Evolutionary conservation across 2,329 filamentous ascomycete genomes (phyloP).

Genomic region (Paecilomyces sp.): DNA sequence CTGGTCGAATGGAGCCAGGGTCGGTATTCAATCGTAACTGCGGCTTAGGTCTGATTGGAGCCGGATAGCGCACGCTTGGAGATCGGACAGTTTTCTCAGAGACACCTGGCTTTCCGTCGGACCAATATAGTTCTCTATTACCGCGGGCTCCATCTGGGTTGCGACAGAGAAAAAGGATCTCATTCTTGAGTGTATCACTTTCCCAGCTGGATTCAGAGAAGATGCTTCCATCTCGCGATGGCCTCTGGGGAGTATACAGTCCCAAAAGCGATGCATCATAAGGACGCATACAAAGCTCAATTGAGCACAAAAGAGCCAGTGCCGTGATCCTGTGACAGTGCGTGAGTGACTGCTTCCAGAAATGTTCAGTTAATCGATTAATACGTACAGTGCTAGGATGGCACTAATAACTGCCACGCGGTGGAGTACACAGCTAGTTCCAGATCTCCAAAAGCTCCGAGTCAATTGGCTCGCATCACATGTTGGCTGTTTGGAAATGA

Average conservation of each 20-base stretch:
- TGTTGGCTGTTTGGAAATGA: slow-evolving; percentile 26
- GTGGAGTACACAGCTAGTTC: slow-evolving; percentile 30
- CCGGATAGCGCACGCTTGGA: slow-evolving; percentile 25
- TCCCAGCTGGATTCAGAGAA: slow-evolving; percentile 26
- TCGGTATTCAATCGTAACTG: slow-evolving; percentile 23
- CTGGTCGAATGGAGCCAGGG: slow-evolving; percentile 17
- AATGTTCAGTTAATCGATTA: not conserved
- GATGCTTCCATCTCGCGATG: slow-evolving; percentile 20
- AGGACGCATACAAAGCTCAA: slow-evolving; percentile 29
- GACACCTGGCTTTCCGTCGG: slow-evolving; percentile 10
- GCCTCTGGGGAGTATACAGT: slow-evolving; percentile 19
- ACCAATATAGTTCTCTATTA: slow-evolving; percentile 15
- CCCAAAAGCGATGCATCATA: slow-evolving; percentile 32
- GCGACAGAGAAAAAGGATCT: slow-evolving; percentile 30
- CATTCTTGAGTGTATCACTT: slow-evolving; percentile 30
- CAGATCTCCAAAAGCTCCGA: slow-evolving; percentile 26
- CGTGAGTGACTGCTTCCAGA: not conserved
- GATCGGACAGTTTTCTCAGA: slow-evolving; percentile 20
- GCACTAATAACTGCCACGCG: slow-evolving; percentile 25
- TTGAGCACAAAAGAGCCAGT: slow-evolving; percentile 30
- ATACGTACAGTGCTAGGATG: slow-evolving; percentile 27
- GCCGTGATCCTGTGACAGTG: slow-evolving; percentile 20
- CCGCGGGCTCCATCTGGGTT: slow-evolving; percentile 24
- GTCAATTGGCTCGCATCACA: slow-evolving; percentile 21
- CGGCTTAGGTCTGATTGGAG: slow-evolving; percentile 19